These are phyloP conservation scores for Verticillium klebahnii DNA, from an alignment of 2,329 filamentous ascomycete species.

Conservation along the genomic window DNA sequence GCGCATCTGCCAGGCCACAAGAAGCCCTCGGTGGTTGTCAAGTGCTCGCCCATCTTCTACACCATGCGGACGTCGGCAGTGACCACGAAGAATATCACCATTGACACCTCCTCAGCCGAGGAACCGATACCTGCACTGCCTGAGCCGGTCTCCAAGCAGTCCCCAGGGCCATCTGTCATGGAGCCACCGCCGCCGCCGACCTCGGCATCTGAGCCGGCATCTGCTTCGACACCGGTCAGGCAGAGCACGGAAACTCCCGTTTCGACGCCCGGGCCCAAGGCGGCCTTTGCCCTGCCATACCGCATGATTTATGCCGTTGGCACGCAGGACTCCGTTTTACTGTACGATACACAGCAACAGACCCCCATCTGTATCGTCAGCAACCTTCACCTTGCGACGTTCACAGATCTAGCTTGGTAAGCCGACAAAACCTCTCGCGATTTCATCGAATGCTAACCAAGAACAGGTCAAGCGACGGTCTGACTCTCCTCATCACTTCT, in stretches of 20 bases:
- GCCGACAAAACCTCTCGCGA: constrained; percentile 20
- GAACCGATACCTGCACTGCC: constrained; percentile 80
- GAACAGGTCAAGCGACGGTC: constrained; percentile 44
- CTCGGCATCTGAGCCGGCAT: constrained; percentile 35
- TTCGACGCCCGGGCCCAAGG: constrained; percentile 45
- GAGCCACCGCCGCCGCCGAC: constrained; percentile 71
- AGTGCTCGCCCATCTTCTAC: constrained; percentile 89
- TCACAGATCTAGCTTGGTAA: constrained; percentile 94
- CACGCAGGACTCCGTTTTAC: constrained; percentile 87
- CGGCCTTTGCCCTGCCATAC: constrained; percentile 82
- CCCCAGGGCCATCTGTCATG: constrained; percentile 61
- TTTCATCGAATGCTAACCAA: not conserved
- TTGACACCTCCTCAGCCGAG: constrained; percentile 86
- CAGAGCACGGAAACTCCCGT: constrained; percentile 7
- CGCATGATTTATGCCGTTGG: constrained; percentile 95
- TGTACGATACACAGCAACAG: constrained; percentile 97
- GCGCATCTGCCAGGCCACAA: constrained; percentile 95
- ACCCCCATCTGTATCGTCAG: constrained; percentile 92
- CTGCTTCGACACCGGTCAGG: constrained; percentile 31
- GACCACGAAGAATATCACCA: constrained; percentile 81
- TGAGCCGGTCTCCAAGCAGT: constrained; percentile 68
- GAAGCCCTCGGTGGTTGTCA: constrained; percentile 93
- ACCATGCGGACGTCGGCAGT: constrained; percentile 65
- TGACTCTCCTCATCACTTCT: constrained; percentile 81
- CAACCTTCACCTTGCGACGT: constrained; percentile 95